Percentiles rank a stretch among this genome's conserved stretches.
phyloP scores from a whole-genome alignment of 805 yeast species.

The Metschnikowia cerradonensis region DNA sequence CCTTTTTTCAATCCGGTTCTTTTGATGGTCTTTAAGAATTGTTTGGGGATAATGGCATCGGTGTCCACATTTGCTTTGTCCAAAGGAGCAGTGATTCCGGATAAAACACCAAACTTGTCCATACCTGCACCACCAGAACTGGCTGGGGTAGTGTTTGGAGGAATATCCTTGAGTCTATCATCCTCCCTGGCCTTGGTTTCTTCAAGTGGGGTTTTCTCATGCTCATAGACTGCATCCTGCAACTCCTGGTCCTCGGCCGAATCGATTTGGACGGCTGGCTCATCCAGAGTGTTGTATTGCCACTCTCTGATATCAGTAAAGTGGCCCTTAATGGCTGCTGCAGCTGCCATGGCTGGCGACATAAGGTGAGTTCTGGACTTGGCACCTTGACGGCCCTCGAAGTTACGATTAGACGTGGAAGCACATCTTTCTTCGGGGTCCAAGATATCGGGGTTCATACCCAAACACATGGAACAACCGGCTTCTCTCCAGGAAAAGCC shows the following conservation, averaged over 20 bases:
- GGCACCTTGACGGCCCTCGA: conserved; percentile 99
- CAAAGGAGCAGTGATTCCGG: conserved; percentile 90
- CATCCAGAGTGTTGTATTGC: conserved; percentile 54
- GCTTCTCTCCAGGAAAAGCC: conserved; percentile 99
- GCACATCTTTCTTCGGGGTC: conserved; percentile 97
- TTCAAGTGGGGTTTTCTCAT: conserved; percentile 61
- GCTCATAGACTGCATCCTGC: conserved; percentile 68
- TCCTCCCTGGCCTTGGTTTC: conserved; percentile 50
- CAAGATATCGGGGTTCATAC: conserved; percentile 98
- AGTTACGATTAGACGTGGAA: conserved; percentile 96
- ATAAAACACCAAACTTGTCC: conserved; percentile 69
- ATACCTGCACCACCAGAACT: conserved; percentile 47
- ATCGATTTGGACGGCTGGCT: conserved; percentile 52
- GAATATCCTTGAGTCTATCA: conserved; percentile 56
- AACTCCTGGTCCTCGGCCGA: conserved; percentile 48
- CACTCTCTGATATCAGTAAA: conserved; percentile 87
- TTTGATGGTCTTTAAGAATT: conserved; percentile 94
- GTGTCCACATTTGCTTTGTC: conserved; percentile 96
- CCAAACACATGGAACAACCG: conserved; percentile 99
- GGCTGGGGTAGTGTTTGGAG: conserved; percentile 35
- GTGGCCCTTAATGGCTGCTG: conserved; percentile 91
- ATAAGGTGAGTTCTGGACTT: conserved; percentile 91
- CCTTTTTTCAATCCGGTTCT: conserved; percentile 91
- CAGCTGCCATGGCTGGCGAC: conserved; percentile 99
- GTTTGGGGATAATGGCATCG: conserved; percentile 98